Conservation (phyloP, 495 filamentous ascomycete species). For the Neurospora sp. region DNA sequence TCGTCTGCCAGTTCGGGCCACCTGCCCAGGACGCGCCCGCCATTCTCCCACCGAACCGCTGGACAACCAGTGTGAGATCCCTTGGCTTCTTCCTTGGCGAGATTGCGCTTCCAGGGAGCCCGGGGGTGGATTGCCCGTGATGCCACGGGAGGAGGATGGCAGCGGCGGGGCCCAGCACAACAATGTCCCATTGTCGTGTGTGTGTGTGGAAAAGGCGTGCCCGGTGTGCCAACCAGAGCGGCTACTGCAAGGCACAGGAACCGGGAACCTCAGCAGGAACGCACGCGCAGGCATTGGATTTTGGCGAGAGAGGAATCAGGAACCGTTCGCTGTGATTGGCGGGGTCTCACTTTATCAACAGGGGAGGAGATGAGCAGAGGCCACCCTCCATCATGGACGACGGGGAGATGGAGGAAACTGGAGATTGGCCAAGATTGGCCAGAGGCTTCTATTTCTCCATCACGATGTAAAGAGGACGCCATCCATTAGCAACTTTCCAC, state of each 20-base stretch:
- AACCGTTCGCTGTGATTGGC: neutral
- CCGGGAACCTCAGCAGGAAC: neutral
- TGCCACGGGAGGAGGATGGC: conserved; percentile 4
- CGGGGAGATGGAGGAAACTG: neutral
- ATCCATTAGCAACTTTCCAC: neutral
- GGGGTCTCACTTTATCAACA: neutral
- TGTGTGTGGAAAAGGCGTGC: neutral
- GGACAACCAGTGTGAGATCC: conserved; percentile 10
- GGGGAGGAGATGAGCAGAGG: neutral
- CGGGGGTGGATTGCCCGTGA: neutral
- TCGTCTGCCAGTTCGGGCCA: neutral
- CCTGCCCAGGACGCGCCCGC: neutral
- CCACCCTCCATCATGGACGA: neutral
- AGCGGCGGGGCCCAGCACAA: neutral
- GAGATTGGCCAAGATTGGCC: neutral
- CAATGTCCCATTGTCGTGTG: neutral
- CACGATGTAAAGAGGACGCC: neutral
- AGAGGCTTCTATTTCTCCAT: neutral
- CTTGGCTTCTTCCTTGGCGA: conserved; percentile 19
- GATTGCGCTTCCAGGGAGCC: conserved; percentile 13
- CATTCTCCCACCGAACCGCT: neutral
- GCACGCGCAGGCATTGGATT: neutral
- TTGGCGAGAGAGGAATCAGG: neutral
- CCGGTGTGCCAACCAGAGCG: neutral
- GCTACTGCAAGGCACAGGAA: neutral